A percentile compares a stretch with the other conserved stretches of the same genome.
Evolutionary conservation across 1,284 basidiomycete species (phyloP).

Genomic region (Cryptococcus sp.): DNA sequence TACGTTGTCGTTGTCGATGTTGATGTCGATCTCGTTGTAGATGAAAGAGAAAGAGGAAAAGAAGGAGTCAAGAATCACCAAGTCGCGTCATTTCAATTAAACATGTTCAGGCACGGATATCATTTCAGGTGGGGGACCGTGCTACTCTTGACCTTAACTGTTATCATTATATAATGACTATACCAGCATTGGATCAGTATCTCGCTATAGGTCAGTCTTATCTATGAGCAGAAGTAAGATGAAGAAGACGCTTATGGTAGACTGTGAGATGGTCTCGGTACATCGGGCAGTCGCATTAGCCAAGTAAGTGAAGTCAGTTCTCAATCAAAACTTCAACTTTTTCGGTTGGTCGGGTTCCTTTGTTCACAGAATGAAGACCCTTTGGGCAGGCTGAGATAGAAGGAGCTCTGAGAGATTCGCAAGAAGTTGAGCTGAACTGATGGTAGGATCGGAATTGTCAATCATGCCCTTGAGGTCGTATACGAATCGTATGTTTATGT

Average conservation of each 20-base stretch:
- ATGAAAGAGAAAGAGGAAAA: too few species aligned
- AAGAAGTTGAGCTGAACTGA: not conserved
- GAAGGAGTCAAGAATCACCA: too few species aligned
- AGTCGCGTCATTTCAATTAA: too few species aligned
- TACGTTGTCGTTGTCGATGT: too few species aligned
- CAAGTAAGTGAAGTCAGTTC: constrained; percentile 25
- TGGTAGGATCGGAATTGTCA: constrained; percentile 48
- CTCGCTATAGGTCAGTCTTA: constrained; percentile 26
- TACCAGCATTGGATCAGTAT: constrained; percentile 26
- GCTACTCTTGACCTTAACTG: too few species aligned
- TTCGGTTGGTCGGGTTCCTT: too few species aligned
- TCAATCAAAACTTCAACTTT: too few species aligned
- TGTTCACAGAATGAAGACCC: too few species aligned
- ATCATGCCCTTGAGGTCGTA: constrained; percentile 49
- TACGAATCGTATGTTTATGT: constrained; percentile 51
- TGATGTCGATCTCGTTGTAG: too few species aligned
- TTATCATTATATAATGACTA: too few species aligned
- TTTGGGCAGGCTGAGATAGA: too few species aligned
- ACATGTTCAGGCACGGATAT: not conserved
- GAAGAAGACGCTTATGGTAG: constrained; percentile 9
- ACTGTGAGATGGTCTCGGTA: constrained; percentile 42
- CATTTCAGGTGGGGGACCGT: too few species aligned
- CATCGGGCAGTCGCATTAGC: constrained; percentile 18
- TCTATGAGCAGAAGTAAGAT: not conserved
- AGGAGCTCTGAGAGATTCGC: not conserved